These are phyloP conservation scores for Musa schizocarpa DNA, from an alignment of 176 grass and related monocot genomes.

Conservation along the genomic window DNA sequence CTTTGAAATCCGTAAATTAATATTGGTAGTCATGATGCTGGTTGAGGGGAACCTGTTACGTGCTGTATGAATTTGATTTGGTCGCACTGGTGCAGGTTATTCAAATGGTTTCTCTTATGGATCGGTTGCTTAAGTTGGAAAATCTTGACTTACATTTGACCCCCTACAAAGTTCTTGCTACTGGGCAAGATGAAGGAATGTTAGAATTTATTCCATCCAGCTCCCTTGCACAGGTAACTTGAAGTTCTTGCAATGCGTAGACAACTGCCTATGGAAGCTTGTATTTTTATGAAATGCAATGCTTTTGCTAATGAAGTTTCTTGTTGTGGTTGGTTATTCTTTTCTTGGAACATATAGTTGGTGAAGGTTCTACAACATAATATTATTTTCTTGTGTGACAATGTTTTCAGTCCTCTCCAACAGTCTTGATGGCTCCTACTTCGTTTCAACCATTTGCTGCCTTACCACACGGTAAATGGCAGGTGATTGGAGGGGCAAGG, in stretches of 20 bases:
- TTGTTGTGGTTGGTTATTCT: neutral
- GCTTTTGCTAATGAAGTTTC: neutral
- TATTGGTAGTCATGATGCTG: neutral
- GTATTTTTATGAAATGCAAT: neutral
- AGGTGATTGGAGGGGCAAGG: no score
- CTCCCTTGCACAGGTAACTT: slow-evolving; percentile 91
- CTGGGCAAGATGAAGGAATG: slow-evolving; percentile 97
- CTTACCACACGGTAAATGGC: no score
- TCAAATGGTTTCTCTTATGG: slow-evolving; percentile 98
- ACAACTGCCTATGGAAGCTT: neutral
- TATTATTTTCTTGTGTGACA: no score
- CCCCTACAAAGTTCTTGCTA: slow-evolving; percentile 93
- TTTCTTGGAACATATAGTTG: neutral
- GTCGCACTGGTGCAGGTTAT: slow-evolving; percentile 42
- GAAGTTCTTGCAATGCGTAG: slow-evolving; percentile 9
- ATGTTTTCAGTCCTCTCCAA: no score
- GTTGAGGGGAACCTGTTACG: neutral
- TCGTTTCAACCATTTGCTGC: no score
- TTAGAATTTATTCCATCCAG: slow-evolving; percentile 88
- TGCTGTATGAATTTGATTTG: neutral
- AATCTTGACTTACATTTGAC: slow-evolving; percentile 97
- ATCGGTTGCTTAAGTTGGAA: slow-evolving; percentile 96
- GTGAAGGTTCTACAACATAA: no score
- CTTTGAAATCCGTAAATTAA: neutral
- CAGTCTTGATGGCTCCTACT: no score